These are phyloP conservation scores for Stromatinia cepivora DNA, from an alignment of 2,329 filamentous ascomycete species.

Conservation along the genomic window DNA sequence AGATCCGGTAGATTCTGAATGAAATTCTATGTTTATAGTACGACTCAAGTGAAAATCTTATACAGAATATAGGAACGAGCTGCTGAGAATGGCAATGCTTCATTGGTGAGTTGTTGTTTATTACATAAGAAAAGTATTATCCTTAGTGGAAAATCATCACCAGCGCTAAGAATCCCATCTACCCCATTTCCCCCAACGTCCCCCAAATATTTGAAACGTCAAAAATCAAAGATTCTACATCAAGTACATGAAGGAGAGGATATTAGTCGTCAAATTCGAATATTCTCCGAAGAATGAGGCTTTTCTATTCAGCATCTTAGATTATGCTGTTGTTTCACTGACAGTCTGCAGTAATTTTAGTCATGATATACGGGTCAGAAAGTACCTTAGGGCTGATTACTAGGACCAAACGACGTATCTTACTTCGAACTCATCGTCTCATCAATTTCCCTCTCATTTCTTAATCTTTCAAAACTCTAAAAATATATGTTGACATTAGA, in stretches of 20 bases:
- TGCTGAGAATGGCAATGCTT: background rate
- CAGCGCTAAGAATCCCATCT: background rate
- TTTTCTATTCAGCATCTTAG: background rate
- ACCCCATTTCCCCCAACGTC: background rate
- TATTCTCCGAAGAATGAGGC: background rate
- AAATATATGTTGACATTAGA: background rate
- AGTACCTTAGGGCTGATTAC: too few species aligned
- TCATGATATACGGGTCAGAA: too few species aligned
- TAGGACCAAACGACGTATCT: background rate
- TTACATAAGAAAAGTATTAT: background rate
- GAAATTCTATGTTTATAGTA: background rate
- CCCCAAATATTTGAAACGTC: conserved; percentile 3
- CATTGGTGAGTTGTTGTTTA: background rate
- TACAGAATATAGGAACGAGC: too few species aligned
- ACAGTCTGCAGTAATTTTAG: too few species aligned
- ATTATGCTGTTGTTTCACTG: background rate
- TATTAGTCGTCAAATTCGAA: background rate
- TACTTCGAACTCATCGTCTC: background rate
- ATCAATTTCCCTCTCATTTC: background rate
- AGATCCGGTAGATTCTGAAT: background rate
- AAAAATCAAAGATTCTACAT: background rate
- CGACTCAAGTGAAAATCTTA: background rate
- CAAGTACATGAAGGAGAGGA: background rate
- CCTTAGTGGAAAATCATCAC: background rate
- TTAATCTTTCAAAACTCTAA: background rate